phyloP scores from a whole-genome alignment of 441 rosid species.

The Kokia cookei region DNA sequence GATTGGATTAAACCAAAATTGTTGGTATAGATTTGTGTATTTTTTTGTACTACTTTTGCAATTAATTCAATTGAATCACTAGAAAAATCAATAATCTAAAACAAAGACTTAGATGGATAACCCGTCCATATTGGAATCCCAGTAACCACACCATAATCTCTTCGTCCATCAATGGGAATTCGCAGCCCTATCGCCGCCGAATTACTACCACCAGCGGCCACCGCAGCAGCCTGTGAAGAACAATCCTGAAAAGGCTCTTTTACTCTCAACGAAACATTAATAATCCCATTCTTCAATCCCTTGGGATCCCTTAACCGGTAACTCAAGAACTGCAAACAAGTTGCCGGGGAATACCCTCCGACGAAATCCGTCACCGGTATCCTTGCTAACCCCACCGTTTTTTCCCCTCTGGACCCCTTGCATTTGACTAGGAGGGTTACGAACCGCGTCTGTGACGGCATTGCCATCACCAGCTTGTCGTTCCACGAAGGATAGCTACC shows the following conservation, averaged over 20 bases:
- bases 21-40: not conserved
- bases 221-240: slow-evolving; percentile 13
- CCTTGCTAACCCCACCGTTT: slow-evolving; percentile 33
- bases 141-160: slow-evolving; percentile 17
- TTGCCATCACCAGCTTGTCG: slow-evolving; percentile 29
- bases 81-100: not conserved
- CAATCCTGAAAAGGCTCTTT: slow-evolving; percentile 13
- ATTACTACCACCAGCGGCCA: not conserved
- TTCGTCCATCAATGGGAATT: slow-evolving; percentile 1
- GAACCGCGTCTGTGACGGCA: slow-evolving; percentile 23
- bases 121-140: slow-evolving; percentile 26
- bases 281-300: slow-evolving; percentile 50
- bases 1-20: not conserved
- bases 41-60: not conserved
- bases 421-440: slow-evolving; percentile 36
- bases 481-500: slow-evolving; percentile 61
- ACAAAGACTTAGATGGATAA: not conserved
- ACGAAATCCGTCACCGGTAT: slow-evolving; percentile 49
- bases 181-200: not conserved
- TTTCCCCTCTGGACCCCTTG: slow-evolving; percentile 28
- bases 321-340: slow-evolving; percentile 53
- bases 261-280: slow-evolving; percentile 50
- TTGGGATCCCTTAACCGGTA: slow-evolving; percentile 50
- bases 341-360: slow-evolving; percentile 41
- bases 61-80: not conserved